Base-by-base conservation (phyloP, 495 filamentous ascomycete species). In the Hapsidospora chrysogenum region DNA sequence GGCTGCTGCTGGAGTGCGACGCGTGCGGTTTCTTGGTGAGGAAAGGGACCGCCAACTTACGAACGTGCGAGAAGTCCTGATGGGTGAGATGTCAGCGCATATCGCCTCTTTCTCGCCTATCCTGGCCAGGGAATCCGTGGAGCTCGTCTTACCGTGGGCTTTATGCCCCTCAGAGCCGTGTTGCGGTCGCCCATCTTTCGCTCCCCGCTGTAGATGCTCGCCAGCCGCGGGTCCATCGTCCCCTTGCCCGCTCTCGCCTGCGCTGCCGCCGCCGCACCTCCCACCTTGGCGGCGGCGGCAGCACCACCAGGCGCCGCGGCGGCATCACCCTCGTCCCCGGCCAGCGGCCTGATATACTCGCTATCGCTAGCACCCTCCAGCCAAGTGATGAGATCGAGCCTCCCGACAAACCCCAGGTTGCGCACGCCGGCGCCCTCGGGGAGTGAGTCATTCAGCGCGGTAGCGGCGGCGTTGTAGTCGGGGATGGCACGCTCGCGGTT, bases 41-140 rank as follows among this genome's bases (percentile, higher is more conserved):
- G 63, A 95, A 92, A 31, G 70, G 58, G 45, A 77, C 71, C 22
- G 85, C 78, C 40, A 76, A 68, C 58, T 94, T 95, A 43, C 87
- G 82, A 38, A 94, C 79, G 53, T 86, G 76, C 19, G 85, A 86
- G 60, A 96, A 97, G 54, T 97, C 89, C 85, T 97, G 48, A 3
- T 1, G 11, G 5, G 11, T 30, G 8, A 18, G 10, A 17, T 37
- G 44, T 52, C 40, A 56, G 49, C 27, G 33, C 39, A 26, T 11
- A 26, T 6, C 23, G 6, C 6, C 11, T 26, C 23, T n/a, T n/a
- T n/a, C n/a, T n/a, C n/a, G n/a, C n/a, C n/a, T n/a, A n/a, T n/a
- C n/a, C n/a, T n/a, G n/a, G n/a, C n/a, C 23, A 26, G 23, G 23
- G 11, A 26, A 11, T 19, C 11, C 7, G 3, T 21, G 7, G 4